Base-by-base conservation (phyloP, 176 grass and related monocot genomes). In the Zoysia pacifica region DNA sequence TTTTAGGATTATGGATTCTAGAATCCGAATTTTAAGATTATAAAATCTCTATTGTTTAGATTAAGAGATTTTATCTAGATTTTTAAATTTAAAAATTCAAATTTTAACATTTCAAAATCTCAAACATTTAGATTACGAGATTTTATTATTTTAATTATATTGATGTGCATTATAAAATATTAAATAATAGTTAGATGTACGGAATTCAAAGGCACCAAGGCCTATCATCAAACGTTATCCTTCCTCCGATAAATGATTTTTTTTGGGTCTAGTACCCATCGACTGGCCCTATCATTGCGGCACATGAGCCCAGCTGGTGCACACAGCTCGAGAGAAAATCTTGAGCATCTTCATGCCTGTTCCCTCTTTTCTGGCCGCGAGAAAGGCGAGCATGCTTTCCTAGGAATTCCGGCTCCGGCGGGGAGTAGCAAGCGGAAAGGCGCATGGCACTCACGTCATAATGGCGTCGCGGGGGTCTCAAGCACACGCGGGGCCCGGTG, bases 381-480 rank as follows among this genome's bases (percentile, higher is more conserved):
- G 78, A 89, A 89, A 79, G 78, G 78, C 36, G 50, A 66, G 56
- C 78, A 52, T 37, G 78, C 78, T 89, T 89, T 52, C 85, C 87
- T 77, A 70, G 87, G 82, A 89, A 81, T n/a, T 71, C 71, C 58
- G 85, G 78, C 52, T 89, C 82, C 65, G 65, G n/a, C 14, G 49
- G 35, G 40, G 82, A 71, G 82, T 71, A 56, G 75, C 80, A 83
- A 1, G 39, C 61, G 28, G 52, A 8, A 81, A 72, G 74, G 50
- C 73, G 77, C n/a, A 18, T 72, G 66, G 72, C 13, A 50, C 82
- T 38, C 82, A 38, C 78, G 82, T 89, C 82, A 77, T 82, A 61
- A 89, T 85, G 78, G 72, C 82, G 67, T 89, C 60, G 82, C 36
- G 87, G 77, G 81, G 82, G 85, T 81, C 70, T 72, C 78, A 66